Evolutionary conservation across 2,329 filamentous ascomycete genomes (phyloP).

Genomic region (Nannizziopsis arthrosporioides): DNA sequence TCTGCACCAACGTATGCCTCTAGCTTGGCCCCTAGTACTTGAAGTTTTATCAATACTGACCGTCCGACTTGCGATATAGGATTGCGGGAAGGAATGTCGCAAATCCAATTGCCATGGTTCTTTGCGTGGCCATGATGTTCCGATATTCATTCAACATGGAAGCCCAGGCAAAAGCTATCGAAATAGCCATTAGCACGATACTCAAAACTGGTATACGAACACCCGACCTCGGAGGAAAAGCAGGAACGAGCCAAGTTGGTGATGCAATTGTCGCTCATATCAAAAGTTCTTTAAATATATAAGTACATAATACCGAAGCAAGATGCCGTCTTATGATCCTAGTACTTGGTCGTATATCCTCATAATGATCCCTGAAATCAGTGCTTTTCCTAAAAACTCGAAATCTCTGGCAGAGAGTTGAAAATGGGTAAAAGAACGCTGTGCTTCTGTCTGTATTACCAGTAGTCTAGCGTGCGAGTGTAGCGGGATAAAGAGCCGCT

Average conservation of each 20-base stretch:
- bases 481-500: too few relatives aligned
- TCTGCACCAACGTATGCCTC: constrained; percentile 29
- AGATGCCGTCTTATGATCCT: too few relatives aligned
- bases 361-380: too few relatives aligned
- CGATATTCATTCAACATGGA: constrained; percentile 74
- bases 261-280: constrained; percentile 65
- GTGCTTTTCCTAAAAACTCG: too few relatives aligned
- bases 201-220: constrained; percentile 67
- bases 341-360: too few relatives aligned
- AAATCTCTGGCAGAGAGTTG: too few relatives aligned
- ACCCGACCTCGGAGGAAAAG: constrained; percentile 64
- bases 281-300: constrained; percentile 29
- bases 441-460: too few relatives aligned
- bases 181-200: constrained; percentile 63
- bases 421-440: too few relatives aligned
- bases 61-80: constrained; percentile 50
- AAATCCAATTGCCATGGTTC: constrained; percentile 77
- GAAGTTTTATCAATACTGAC: neutral
- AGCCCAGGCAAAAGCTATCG: constrained; percentile 61
- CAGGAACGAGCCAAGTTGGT: constrained; percentile 59
- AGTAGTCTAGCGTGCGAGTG: too few relatives aligned
- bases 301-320: neutral
- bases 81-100: constrained; percentile 80
- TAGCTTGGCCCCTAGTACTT: neutral
- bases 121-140: constrained; percentile 87